Evolutionary conservation across 805 yeast genomes (phyloP), one percentile per base, ranked within the genome.

Genomic region (Candida methanosorbosa): DNA sequence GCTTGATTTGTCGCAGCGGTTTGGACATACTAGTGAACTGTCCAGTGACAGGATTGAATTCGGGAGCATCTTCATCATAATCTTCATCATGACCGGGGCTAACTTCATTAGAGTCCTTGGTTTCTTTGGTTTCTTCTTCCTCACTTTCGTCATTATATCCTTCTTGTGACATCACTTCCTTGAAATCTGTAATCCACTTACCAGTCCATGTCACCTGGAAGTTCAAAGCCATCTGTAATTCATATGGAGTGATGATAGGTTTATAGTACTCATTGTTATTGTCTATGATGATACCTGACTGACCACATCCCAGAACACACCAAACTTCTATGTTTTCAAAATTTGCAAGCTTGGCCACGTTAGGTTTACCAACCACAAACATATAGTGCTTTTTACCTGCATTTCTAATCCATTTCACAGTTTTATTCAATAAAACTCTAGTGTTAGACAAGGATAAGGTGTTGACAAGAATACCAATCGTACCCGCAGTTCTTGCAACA

Each of bases 331-430:
- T 73, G n/a, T 76, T 78, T 42, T 90, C 98, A 53, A 92, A 92
- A 55, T 92, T 92, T 9, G 97, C 98, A 34, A 92, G 64, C 50
- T 92, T 92, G 18, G 98, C 95, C 15, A 92, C 97, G 50, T 92
- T 92, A 9, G 97, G 97, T 56, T 92, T 92, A 9, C 98, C 98
- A 4, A 92, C 97, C 4, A 88, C 97, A 61, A 92, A 87, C 52
- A 86, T 72, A 52, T 92, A 92, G 44, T 84, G 90, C 51, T 92
- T 92, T 59, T 92, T 92, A 2, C 84, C 96, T 0, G 90, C 87
- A 4, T 63, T 66, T 34, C 67, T 70, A 38, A 92, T 74, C 57
- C 81, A 70, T 18, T 62, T 53, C 13, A 75, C 70, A 7, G 87
- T 71, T 23, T 65, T 64, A 36, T 77, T 74, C 35, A 90, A 65